Evolutionary conservation across 305 asterid genomes (phyloP).

Genomic region (Vinca major): DNA sequence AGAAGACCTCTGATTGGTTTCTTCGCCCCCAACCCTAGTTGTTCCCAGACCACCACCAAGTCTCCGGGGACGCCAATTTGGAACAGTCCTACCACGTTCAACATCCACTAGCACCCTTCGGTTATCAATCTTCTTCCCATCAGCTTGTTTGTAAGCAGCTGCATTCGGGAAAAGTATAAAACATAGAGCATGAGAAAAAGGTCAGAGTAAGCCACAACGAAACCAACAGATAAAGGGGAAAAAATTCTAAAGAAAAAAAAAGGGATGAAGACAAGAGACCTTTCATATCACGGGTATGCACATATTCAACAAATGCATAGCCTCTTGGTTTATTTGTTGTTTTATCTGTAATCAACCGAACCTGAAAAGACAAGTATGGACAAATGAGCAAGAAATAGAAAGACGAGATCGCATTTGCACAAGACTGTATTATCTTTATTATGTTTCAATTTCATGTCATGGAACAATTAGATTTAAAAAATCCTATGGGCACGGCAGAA

Average conservation of each 20-base stretch:
- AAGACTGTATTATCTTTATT: conserved; percentile 6
- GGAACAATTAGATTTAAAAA: conserved; percentile 25
- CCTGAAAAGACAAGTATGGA: conserved; percentile 47
- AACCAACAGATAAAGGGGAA: conserved; percentile 7
- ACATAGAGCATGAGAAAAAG: conserved; percentile 4
- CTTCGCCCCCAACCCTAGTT: conserved; percentile 84
- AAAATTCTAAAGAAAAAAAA: conserved; percentile 1
- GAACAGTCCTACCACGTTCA: conserved; percentile 99
- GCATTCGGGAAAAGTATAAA: conserved; percentile 19
- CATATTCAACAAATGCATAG: conserved; percentile 86
- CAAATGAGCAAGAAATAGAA: conserved; percentile 21
- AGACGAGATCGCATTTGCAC: conserved; percentile 13
- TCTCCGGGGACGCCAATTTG: conserved; percentile 98
- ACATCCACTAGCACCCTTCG: conserved; percentile 97
- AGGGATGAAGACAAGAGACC: conserved; percentile 30
- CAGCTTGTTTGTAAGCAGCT: conserved; percentile 99
- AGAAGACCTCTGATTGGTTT: conserved; percentile 39
- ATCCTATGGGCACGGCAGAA: conserved; percentile 93
- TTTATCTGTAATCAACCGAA: conserved; percentile 74
- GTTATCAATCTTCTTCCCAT: conserved; percentile 93
- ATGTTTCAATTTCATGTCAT: not conserved
- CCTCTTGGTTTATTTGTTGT: conserved; percentile 83
- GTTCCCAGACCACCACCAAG: conserved; percentile 99
- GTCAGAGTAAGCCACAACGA: not conserved
- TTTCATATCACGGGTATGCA: conserved; percentile 97